Base-by-base conservation (phyloP, 1,284 basidiomycete species). In the Athelia psychrophila region DNA sequence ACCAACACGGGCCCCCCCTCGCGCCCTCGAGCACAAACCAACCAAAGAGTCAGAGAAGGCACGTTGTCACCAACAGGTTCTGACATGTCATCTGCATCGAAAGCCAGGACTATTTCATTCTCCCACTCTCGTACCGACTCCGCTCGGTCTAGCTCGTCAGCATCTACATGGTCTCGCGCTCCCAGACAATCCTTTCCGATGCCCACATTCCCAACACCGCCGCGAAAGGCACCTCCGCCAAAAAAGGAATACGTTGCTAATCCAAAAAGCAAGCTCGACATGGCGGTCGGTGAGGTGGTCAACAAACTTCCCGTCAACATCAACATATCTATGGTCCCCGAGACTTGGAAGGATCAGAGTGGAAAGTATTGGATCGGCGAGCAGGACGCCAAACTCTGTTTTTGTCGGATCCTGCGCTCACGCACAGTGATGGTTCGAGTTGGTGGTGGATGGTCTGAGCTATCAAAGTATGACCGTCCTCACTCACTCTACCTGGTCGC, bases 291-390 rank as follows among this genome's bases (percentile, higher is more conserved):
- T 6, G 84, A 90, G 58, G 89, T 98, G 45, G 83, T 98, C 55
- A 97, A 97, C 68, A 84, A 84, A 54, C 77, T 98, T 40, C 85
- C 91, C 16, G 87, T 95, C 42, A 82, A 91, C 61, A 90, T 97
- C 61, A 91, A 86, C 48, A 78, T 96, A 27, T 84, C 91, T 58
- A 84, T 91, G 2, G 86, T 92, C 2, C 82, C 84, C n/a, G 86
- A 86, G 50, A 85, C 81, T 12, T 94, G 91, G 91, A 87, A 86
- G 64, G 93, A 95, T 64, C 86, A 93, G 68, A 93, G 91, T 54
- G 94, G 94, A 16, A 93, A 93, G 64, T 97, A 97, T 65, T 95
- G 92, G 92, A 96, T 97, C 60, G 94, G 94, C 10, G 86, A 91
- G 57, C 83, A 89, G 56, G 89, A 93, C 48, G 83, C 93, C 2